A percentile compares a stretch with the other conserved stretches of the same genome.
Conservation (phyloP, 208 protist species). For the Leishmania amazonensis region DNA sequence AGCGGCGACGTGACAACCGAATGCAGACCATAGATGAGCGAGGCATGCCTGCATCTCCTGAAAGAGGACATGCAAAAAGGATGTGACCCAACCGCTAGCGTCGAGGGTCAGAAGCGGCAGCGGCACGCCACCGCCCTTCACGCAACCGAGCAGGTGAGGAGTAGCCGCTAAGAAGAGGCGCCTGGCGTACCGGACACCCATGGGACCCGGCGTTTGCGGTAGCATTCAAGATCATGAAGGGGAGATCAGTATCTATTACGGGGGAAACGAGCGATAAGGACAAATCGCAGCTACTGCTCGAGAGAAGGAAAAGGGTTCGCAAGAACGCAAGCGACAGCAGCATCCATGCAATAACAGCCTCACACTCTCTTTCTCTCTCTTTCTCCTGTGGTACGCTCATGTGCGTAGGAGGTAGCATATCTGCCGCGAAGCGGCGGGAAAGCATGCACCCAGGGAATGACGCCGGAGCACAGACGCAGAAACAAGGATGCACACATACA, state of each 20-base stretch:
- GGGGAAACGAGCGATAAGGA: background rate
- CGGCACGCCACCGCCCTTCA: too few species aligned
- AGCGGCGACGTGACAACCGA: background rate
- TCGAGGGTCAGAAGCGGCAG: background rate
- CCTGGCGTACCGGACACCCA: background rate
- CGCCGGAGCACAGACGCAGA: background rate
- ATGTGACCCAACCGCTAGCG: background rate
- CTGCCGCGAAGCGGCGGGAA: too few species aligned
- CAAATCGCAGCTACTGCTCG: background rate
- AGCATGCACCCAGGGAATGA: background rate
- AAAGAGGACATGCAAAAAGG: background rate
- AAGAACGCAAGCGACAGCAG: background rate
- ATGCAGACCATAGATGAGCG: too few species aligned
- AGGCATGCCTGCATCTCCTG: too few species aligned
- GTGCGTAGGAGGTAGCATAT: background rate
- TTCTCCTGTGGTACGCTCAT: background rate
- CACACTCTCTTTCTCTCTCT: background rate
- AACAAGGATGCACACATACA: background rate
- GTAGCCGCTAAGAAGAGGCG: background rate
- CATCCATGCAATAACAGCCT: background rate
- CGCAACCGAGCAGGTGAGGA: too few species aligned
- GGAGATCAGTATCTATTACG: too few species aligned
- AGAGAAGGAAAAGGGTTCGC: background rate
- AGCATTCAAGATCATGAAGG: background rate
- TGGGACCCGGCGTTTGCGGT: background rate